Percentiles rank a stretch among this genome's conserved stretches.
Conservation (phyloP, 176 grass and related monocot species). For the Areca catechu region DNA sequence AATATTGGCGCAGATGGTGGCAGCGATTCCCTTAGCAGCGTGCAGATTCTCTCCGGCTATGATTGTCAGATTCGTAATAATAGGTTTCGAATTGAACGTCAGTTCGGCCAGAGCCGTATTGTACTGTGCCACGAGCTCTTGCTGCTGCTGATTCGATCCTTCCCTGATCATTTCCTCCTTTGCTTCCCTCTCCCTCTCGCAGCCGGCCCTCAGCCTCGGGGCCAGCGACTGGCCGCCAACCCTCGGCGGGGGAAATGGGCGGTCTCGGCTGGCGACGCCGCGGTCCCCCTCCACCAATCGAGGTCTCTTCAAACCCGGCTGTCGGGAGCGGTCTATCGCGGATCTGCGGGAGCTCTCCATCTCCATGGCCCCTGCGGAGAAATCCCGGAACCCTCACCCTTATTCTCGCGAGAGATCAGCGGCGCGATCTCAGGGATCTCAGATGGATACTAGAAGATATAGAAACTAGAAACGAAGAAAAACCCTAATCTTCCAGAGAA, state of each 20-base stretch:
- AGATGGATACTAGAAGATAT: too few species aligned
- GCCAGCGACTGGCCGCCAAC: slow-evolving; percentile 2
- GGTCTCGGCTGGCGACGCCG: slow-evolving; percentile 2
- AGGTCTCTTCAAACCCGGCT: slow-evolving; percentile 61
- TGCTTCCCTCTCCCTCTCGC: slow-evolving; percentile 4
- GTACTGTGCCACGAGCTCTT: slow-evolving; percentile 87
- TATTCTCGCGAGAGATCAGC: too few species aligned
- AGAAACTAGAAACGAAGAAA: too few species aligned
- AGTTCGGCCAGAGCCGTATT: slow-evolving; percentile 86
- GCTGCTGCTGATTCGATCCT: slow-evolving; percentile 23
- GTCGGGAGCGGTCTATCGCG: slow-evolving; percentile 21
- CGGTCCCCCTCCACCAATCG: slow-evolving; percentile 28
- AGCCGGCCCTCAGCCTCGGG: not conserved
- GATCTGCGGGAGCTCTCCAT: slow-evolving; percentile 55
- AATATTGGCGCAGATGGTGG: slow-evolving; percentile 77
- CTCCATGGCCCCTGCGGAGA: slow-evolving; percentile 26
- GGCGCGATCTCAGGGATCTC: too few species aligned
- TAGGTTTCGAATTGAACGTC: slow-evolving; percentile 98
- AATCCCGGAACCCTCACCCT: too few species aligned
- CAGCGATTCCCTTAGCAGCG: slow-evolving; percentile 65
- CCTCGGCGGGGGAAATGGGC: slow-evolving; percentile 4
- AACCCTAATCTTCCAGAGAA: too few species aligned
- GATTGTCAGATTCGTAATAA: slow-evolving; percentile 99
- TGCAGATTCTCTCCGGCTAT: slow-evolving; percentile 96
- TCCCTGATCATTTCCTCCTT: slow-evolving; percentile 8